A percentile compares a stretch with the other conserved stretches of the same genome.
phyloP scores from a whole-genome alignment of 495 filamentous ascomycete species.

The Annulohypoxylon maeteangense region DNA sequence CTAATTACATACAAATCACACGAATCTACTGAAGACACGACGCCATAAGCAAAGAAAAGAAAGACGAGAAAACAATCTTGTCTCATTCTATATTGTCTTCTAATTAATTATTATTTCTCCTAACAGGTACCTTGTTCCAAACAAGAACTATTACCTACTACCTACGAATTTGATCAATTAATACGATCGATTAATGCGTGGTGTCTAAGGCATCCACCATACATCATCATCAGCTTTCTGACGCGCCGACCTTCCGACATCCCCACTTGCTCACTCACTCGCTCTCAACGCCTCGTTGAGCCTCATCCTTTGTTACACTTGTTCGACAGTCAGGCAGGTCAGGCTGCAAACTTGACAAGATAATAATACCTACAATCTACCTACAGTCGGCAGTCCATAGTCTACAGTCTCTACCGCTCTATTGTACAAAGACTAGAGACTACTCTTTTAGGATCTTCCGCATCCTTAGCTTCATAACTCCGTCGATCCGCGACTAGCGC shows the following conservation, averaged over 20 bases:
- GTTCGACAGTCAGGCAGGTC: neutral
- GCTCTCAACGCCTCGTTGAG: slow-evolving; percentile 17
- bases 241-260: slow-evolving; percentile 39
- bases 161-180: neutral
- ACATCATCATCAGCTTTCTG: neutral
- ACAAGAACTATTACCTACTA: too few species aligned
- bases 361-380: too few species aligned
- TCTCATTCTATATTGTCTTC: neutral
- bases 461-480: neutral
- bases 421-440: neutral
- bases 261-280: slow-evolving; percentile 19
- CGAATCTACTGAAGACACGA: neutral
- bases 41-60: neutral
- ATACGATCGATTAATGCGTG: neutral
- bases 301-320: slow-evolving; percentile 12
- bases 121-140: neutral
- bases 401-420: neutral
- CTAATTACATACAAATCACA: neutral
- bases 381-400: too few species aligned
- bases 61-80: neutral
- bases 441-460: neutral
- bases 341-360: neutral
- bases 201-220: slow-evolving; percentile 5
- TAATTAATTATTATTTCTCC: neutral
- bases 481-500: neutral